Evolutionary conservation across 2,329 filamentous ascomycete genomes (phyloP).

Genomic region (Rhynchosporium secalis): DNA sequence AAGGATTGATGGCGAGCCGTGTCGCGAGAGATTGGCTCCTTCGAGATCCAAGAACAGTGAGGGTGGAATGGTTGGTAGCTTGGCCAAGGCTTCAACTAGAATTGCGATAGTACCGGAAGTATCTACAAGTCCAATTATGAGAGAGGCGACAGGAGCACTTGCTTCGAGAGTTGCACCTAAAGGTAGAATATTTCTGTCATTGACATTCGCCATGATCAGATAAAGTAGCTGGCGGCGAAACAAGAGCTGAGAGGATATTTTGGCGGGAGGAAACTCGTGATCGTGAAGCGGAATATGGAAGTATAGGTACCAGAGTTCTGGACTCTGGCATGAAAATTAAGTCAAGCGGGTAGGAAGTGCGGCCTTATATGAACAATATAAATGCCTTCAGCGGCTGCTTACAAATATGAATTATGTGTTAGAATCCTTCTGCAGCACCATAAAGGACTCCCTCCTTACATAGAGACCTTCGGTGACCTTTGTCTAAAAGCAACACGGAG

Average conservation of each 20-base stretch:
- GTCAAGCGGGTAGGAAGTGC: too few relatives aligned
- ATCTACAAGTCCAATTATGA: background rate
- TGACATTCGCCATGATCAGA: background rate
- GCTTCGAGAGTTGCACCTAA: background rate
- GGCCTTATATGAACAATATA: too few relatives aligned
- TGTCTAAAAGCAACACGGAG: too few relatives aligned
- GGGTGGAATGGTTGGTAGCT: slow-evolving; percentile 26
- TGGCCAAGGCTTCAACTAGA: slow-evolving; percentile 1
- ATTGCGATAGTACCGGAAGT: background rate
- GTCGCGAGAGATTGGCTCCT: slow-evolving; percentile 41
- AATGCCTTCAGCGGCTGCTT: too few relatives aligned
- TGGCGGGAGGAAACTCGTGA: background rate
- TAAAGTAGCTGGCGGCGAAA: background rate
- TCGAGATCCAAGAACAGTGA: slow-evolving; percentile 48
- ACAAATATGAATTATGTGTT: too few relatives aligned
- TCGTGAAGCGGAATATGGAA: too few relatives aligned
- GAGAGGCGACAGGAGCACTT: background rate
- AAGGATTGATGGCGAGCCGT: slow-evolving; percentile 40
- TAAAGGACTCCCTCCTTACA: too few relatives aligned
- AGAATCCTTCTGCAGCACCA: too few relatives aligned
- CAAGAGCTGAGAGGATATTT: background rate
- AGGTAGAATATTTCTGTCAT: background rate
- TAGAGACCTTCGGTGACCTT: too few relatives aligned
- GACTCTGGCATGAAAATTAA: too few relatives aligned
- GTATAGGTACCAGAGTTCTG: too few relatives aligned